Conservation (phyloP, 768 basidiomycete genomes). For the Xerocomus potaroensis region DNA sequence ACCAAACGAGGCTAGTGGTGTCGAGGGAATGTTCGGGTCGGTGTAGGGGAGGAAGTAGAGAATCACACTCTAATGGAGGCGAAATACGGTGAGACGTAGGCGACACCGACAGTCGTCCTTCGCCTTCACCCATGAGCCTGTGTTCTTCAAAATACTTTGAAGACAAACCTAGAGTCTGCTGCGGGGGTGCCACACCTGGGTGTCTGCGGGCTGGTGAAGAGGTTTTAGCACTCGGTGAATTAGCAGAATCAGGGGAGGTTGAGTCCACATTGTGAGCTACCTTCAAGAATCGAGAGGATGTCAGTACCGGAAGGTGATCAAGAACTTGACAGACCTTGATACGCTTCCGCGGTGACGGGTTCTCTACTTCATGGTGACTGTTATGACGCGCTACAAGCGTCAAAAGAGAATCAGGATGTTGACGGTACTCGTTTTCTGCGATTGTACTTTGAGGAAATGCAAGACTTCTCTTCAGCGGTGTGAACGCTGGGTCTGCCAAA, state of each 20-base stretch:
- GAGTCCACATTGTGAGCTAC: slow-evolving; percentile 8
- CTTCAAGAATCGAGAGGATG: slow-evolving; percentile 14
- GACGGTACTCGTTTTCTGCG: not conserved
- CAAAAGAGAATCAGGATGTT: not conserved
- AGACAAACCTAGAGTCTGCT: not conserved
- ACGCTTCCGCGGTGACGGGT: slow-evolving; percentile 35
- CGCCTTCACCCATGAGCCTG: not conserved
- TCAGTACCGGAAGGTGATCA: slow-evolving; percentile 6
- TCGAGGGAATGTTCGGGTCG: not conserved
- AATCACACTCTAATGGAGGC: slow-evolving; percentile 9
- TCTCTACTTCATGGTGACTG: slow-evolving; percentile 10
- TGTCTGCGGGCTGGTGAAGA: not conserved
- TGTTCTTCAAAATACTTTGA: not conserved
- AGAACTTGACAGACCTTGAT: slow-evolving; percentile 26
- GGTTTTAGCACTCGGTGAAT: not conserved
- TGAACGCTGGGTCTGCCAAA: not conserved
- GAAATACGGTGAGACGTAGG: slow-evolving; percentile 1
- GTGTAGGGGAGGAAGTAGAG: slow-evolving; percentile 21
- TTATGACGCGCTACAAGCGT: not conserved
- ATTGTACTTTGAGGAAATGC: slow-evolving; percentile 2
- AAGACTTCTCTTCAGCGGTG: not conserved
- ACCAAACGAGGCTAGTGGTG: not conserved
- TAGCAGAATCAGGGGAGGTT: not conserved
- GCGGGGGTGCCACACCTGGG: not conserved
- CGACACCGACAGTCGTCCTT: not conserved